Base-by-base conservation (phyloP, 2,329 filamentous ascomycete species). In the Arthrobotrys sphaeroides region DNA sequence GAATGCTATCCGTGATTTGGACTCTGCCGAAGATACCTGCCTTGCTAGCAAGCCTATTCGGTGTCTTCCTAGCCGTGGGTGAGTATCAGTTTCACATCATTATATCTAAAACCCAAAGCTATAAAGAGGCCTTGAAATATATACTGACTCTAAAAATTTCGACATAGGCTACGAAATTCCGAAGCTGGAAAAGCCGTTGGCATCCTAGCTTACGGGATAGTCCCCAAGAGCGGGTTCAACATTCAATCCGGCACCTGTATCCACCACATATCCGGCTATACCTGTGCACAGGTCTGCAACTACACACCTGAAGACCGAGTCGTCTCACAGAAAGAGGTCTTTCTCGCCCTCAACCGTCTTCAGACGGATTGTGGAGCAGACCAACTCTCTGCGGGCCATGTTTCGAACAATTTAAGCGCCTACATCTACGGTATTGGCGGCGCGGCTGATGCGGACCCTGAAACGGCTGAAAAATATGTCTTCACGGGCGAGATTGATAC, bases 381-480 rank as follows among this genome's bases (percentile, higher is more conserved):
- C 3, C 36, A 61, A 7, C 33, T 45, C 20, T 61, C 57, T 33
- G 57, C 38, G n/a, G 38, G 38, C 2, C 40, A 33, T 18, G 5
- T n/a, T 1, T 7, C 5, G 12, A 33, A 45, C 6, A 12, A 61
- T 43, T 10, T 61, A 1, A 22, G 38, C 2, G 57, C 57, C 4
- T 61, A 61, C 13, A 61, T 61, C 22, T 61, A 61, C n/a, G 57
- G 57, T 26, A 61, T 61, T 45, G 57, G 42, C 16, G 57, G 57
- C 1, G 57, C 2, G 0, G 18, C 12, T 1, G 38, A 33, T 33
- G 16, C 38, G 3, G 40, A 61, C 5, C 28, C 57, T 33, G n/a
- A 20, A 3, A 6, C 20, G 2, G 22, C 7, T 31, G 38, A 47
- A 5, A 9, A 28, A 20, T 24, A 43, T 9, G 24, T 22, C 13